Evolutionary conservation across 495 filamentous ascomycete species (phyloP), one percentile per base, ranked within the genome.

Genomic region (Chaetomium fimeti): DNA sequence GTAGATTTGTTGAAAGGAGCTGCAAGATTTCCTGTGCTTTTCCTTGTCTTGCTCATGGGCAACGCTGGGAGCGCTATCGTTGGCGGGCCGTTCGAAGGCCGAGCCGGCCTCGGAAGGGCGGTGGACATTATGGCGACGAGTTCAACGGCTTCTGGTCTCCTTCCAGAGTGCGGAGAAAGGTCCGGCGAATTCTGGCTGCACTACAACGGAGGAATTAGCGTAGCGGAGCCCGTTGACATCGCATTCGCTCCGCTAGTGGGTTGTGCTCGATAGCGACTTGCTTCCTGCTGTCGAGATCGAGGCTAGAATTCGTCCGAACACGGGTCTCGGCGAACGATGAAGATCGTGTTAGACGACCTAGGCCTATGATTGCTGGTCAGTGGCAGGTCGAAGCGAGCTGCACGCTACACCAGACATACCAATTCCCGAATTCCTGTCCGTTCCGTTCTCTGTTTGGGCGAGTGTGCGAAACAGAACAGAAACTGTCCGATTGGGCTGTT

Each of bases 31-130:
- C 81, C 76, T 2, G 75, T 81, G 70, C 82, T 88, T 68, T 86
- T 90, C 56, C 89, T 83, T 12, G 88, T 82, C 76, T 91, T 93
- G n/a, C 82, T 76, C 24, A 85, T 77, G 12, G 91, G 88, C 40
- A 93, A 79, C 3, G 89, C 84, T 6, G 91, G 89, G 47, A 92
- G 78, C 52, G 88, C 79, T 16, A 82, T 81, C 11, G 84, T 83
- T 47, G 89, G 86, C 25, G 89, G 87, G 63, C 83, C 85, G 63
- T 86, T 79, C 16, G 84, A 78, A 43, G 85, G 82, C 71, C 85
- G 83, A 32, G 85, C 79, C 22, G 87, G 82, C 74, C 83, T 82
- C n/a, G 89, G 88, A 57, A 91, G 76, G 18, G 86, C 81, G 27
- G 84, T 85, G 51, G 86, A 81, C 85, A 88, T 89, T 53, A 24